These are phyloP conservation scores for Tylopilus orsonianus DNA, from an alignment of 1,284 basidiomycete species.

Conservation along the genomic window DNA sequence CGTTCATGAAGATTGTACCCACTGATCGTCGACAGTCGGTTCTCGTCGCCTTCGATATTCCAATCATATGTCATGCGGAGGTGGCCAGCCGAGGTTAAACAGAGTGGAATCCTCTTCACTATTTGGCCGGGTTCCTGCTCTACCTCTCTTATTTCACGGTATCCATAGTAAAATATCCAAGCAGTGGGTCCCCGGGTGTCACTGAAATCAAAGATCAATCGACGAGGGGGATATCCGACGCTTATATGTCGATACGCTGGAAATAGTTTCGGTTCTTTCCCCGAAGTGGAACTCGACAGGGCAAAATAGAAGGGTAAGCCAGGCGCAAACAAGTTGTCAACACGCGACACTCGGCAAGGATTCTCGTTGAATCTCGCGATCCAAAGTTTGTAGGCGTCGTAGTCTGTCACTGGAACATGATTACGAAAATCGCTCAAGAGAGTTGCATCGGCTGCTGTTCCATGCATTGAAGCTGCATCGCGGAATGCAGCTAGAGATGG, in stretches of 20 bases:
- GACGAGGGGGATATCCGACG: neutral
- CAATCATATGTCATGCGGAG: slow-evolving; percentile 15
- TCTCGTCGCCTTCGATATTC: slow-evolving; percentile 11
- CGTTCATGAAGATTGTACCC: neutral
- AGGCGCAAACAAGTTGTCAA: slow-evolving; percentile 19
- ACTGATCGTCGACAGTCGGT: slow-evolving; percentile 9
- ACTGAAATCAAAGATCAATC: slow-evolving; percentile 5
- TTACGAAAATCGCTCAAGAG: slow-evolving; percentile 9
- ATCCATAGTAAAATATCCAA: slow-evolving; percentile 12
- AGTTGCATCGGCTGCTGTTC: neutral
- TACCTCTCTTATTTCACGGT: slow-evolving; percentile 11
- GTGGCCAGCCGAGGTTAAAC: slow-evolving; percentile 6
- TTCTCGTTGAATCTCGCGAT: slow-evolving; percentile 13
- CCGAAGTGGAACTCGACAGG: slow-evolving; percentile 22
- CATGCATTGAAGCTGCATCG: slow-evolving; percentile 1
- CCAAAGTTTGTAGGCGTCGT: slow-evolving; percentile 18
- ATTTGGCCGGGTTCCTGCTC: slow-evolving; percentile 7
- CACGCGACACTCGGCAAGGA: slow-evolving; percentile 7
- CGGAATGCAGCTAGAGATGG: slow-evolving; percentile 3
- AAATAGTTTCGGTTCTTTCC: slow-evolving; percentile 12
- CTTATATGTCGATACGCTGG: neutral
- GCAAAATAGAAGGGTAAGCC: slow-evolving; percentile 18
- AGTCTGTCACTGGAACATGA: slow-evolving; percentile 16
- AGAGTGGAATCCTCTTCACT: slow-evolving; percentile 11
- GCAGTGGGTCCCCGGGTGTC: slow-evolving; percentile 9